These are phyloP conservation scores for Sutorius australiensis DNA, from an alignment of 768 basidiomycete species.

Conservation along the genomic window DNA sequence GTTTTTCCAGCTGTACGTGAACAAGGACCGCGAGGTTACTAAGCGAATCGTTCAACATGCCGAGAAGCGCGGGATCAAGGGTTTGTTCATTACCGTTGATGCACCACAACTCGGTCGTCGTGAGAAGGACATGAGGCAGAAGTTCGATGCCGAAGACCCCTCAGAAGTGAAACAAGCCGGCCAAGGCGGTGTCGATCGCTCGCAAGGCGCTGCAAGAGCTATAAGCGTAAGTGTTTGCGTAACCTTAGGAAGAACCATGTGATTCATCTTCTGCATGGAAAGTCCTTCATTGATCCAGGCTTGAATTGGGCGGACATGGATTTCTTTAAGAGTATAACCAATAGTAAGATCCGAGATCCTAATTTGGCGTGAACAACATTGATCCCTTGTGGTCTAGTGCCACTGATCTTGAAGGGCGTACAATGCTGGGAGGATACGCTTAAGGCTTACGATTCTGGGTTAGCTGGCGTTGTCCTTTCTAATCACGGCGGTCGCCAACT, in stretches of 20 bases:
- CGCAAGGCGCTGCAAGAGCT: conserved; percentile 90
- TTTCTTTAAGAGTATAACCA: conserved; percentile 77
- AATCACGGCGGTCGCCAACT: conserved; percentile 82
- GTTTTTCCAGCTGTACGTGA: conserved; percentile 89
- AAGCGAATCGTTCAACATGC: conserved; percentile 87
- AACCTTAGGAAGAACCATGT: neutral
- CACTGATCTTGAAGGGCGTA: conserved; percentile 86
- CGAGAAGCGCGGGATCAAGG: conserved; percentile 86
- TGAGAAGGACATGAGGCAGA: conserved; percentile 97
- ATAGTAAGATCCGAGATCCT: conserved; percentile 37
- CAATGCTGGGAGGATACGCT: conserved; percentile 89
- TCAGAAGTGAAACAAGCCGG: conserved; percentile 43
- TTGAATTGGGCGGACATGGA: conserved; percentile 67
- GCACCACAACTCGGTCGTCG: conserved; percentile 93
- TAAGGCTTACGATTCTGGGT: conserved; percentile 71
- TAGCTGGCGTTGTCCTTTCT: conserved; percentile 78
- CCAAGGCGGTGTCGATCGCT: conserved; percentile 60
- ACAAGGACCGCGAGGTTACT: conserved; percentile 83
- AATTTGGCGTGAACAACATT: neutral
- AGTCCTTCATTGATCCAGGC: conserved; percentile 94
- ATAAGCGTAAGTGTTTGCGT: conserved; percentile 62
- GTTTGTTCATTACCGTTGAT: conserved; percentile 94
- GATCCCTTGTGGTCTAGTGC: conserved; percentile 52
- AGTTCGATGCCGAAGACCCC: conserved; percentile 73
- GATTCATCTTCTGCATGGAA: neutral